Conservation (phyloP, 257 asterid species). For the Lithospermum erythrorhizon region DNA sequence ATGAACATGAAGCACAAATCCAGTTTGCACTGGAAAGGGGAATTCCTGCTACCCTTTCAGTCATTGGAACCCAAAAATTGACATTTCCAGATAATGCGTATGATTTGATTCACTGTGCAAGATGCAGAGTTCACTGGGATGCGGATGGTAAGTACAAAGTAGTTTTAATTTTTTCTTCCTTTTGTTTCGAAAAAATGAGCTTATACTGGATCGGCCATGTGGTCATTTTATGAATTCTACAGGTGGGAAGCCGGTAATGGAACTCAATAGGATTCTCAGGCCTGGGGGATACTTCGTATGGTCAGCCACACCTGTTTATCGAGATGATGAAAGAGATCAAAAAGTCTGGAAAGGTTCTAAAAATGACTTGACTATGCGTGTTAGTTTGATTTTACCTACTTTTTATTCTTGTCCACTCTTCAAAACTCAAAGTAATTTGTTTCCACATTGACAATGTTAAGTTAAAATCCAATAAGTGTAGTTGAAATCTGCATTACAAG, state of each 20-base stretch:
- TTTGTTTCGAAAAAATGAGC: slow-evolving; percentile 6
- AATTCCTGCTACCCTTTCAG: slow-evolving; percentile 81
- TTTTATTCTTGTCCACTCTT: too few species aligned
- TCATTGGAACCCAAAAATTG: slow-evolving; percentile 77
- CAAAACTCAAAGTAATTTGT: too few species aligned
- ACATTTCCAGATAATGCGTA: slow-evolving; percentile 69
- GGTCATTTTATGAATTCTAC: slow-evolving; percentile 20
- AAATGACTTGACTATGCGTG: not conserved
- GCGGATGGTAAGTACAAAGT: slow-evolving; percentile 47
- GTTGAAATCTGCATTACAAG: too few species aligned
- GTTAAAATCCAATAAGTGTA: too few species aligned
- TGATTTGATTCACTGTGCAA: slow-evolving; percentile 88
- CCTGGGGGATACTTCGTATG: slow-evolving; percentile 95
- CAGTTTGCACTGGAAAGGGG: slow-evolving; percentile 98
- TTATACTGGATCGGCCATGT: slow-evolving; percentile 3
- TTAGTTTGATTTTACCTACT: not conserved
- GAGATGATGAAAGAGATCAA: slow-evolving; percentile 47
- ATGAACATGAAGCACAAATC: slow-evolving; percentile 98
- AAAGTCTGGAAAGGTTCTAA: slow-evolving; percentile 66
- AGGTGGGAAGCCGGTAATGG: slow-evolving; percentile 89
- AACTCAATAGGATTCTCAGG: slow-evolving; percentile 84
- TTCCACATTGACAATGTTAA: too few species aligned
- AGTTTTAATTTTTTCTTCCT: slow-evolving; percentile 5
- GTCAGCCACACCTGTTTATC: slow-evolving; percentile 97
- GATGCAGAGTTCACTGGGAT: slow-evolving; percentile 98